Conservation (phyloP, 306 rosid genomes). For the Boehmeria nivea region DNA sequence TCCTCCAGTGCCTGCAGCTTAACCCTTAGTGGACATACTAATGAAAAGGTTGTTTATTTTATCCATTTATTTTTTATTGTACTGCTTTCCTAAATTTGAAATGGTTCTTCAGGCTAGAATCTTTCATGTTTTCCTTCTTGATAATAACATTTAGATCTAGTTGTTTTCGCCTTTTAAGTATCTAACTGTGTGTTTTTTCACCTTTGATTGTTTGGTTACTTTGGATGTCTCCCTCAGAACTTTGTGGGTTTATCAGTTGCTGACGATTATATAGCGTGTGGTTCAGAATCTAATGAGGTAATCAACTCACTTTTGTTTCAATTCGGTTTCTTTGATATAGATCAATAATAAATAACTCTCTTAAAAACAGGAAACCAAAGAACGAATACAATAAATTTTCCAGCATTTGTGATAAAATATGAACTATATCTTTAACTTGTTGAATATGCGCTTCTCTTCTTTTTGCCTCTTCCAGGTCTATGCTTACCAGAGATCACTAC, state of each 20-base stretch:
- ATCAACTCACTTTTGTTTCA: neutral
- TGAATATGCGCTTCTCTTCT: conserved; percentile 2
- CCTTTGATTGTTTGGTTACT: conserved; percentile 22
- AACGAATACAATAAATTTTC: neutral
- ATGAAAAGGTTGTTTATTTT: conserved; percentile 60
- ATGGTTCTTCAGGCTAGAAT: too few relatives aligned
- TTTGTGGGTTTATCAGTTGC: conserved; percentile 83
- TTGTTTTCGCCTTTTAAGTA: neutral
- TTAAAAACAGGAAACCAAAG: neutral
- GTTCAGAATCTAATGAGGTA: conserved; percentile 99
- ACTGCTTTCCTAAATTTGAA: too few relatives aligned
- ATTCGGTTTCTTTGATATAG: neutral
- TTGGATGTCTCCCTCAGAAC: conserved; percentile 56
- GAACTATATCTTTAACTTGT: neutral
- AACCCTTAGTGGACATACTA: conserved; percentile 78
- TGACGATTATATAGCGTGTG: conserved; percentile 88
- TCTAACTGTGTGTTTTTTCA: conserved; percentile 4
- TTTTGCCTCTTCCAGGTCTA: conserved; percentile 53
- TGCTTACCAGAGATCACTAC: conserved; percentile 74
- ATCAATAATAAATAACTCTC: neutral
- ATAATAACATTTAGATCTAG: neutral
- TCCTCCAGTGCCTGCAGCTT: conserved; percentile 68
- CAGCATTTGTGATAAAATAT: neutral
- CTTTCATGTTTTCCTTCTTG: too few relatives aligned
- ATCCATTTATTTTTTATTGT: too few relatives aligned